phyloP scores from a whole-genome alignment of 202 grass and related monocot genomes.

The Saccharum hybrid region DNA sequence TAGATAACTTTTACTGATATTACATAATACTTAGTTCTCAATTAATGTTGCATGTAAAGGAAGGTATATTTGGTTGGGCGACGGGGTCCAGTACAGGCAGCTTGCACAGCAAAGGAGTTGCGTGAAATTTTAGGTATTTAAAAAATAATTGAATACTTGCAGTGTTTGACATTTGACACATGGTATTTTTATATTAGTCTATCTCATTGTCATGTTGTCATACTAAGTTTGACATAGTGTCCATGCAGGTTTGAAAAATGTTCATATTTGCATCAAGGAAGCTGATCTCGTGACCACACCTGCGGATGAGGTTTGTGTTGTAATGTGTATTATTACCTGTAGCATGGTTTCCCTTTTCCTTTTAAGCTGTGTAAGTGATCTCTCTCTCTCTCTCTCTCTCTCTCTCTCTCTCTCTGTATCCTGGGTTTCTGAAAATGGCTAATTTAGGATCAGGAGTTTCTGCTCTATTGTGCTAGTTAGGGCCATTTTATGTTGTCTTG shows the following conservation, averaged over 20 bases:
- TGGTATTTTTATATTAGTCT: constrained; percentile 7
- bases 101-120: constrained; percentile 91
- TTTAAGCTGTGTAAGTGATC: neutral
- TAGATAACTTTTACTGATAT: constrained; percentile 18
- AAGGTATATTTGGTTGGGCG: constrained; percentile 91
- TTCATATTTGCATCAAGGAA: constrained; percentile 63
- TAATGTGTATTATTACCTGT: neutral
- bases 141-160: constrained; percentile 5
- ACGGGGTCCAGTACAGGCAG: constrained; percentile 83
- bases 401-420: neutral
- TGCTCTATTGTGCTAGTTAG: neutral
- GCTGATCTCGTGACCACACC: constrained; percentile 56
- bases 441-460: neutral
- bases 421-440: neutral
- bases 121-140: constrained; percentile 83
- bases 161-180: neutral
- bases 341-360: neutral
- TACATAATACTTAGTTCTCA: constrained; percentile 27
- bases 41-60: constrained; percentile 55
- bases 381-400: too few relatives aligned
- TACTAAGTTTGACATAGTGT: constrained; percentile 16
- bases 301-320: constrained; percentile 69
- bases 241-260: constrained; percentile 75
- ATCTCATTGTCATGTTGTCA: constrained; percentile 6
- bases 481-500: constrained; percentile 14